phyloP scores from a whole-genome alignment of 768 basidiomycete species.

The Dioszegia crocea region DNA sequence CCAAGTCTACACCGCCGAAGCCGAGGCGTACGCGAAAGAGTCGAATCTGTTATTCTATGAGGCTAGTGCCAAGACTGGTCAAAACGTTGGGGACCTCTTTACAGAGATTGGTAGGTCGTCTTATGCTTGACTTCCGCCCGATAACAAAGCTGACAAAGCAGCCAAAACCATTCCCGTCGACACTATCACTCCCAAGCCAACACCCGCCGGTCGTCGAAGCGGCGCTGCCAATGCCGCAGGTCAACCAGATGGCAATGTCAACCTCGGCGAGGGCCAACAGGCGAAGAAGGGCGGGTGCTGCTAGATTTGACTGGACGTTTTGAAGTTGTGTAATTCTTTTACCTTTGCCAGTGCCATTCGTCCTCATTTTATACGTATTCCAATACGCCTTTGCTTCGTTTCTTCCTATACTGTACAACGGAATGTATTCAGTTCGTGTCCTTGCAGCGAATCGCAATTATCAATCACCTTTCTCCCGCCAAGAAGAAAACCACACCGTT shows the following conservation, averaged over 20 bases:
- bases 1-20: constrained; percentile 91
- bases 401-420: neutral
- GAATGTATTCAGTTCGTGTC: neutral
- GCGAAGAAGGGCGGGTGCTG: constrained; percentile 49
- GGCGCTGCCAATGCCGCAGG: constrained; percentile 17
- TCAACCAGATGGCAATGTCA: constrained; percentile 30
- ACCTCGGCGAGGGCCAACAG: constrained; percentile 45
- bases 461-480: no score
- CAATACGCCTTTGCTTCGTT: neutral
- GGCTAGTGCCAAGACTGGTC: constrained; percentile 73
- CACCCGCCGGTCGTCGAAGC: constrained; percentile 50
- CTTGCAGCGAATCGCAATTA: no score
- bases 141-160: constrained; percentile 37
- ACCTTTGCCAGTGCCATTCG: no score
- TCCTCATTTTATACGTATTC: no score
- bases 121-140: no score
- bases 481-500: no score
- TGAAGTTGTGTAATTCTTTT: no score
- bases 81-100: constrained; percentile 92
- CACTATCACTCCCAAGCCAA: constrained; percentile 75
- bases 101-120: constrained; percentile 94
- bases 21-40: constrained; percentile 92
- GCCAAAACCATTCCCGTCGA: constrained; percentile 89
- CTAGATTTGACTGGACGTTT: constrained; percentile 5
- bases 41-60: constrained; percentile 94